Evolutionary conservation across 805 yeast species (phyloP).

Genomic region (Schizosaccharomyces pombe): DNA sequence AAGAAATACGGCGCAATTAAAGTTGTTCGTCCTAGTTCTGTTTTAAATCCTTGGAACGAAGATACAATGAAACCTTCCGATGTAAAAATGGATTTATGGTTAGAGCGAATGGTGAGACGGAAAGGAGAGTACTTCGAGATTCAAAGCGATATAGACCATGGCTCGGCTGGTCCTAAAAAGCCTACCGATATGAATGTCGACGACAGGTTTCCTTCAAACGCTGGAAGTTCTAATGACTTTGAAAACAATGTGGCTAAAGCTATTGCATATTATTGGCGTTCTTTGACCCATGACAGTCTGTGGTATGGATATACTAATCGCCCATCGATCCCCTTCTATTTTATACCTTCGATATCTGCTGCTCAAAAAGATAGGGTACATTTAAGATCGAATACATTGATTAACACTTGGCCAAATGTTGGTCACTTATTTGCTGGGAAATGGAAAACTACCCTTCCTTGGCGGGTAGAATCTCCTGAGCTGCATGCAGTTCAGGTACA

Average conservation of each 20-base stretch:
- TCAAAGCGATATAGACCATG: not conserved
- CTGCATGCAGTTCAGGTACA: not conserved
- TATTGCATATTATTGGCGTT: not conserved
- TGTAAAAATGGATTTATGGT: not conserved
- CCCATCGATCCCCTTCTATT: not conserved
- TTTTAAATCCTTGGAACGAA: not conserved
- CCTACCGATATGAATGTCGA: too few species aligned
- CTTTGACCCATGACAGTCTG: not conserved
- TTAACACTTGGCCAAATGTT: not conserved
- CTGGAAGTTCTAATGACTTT: not conserved
- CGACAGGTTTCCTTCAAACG: not conserved
- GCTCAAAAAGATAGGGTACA: not conserved
- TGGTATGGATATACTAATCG: not conserved
- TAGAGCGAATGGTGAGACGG: not conserved
- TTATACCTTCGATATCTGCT: not conserved
- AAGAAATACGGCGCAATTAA: not conserved
- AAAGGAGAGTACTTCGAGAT: conserved; percentile 1
- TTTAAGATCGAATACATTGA: not conserved
- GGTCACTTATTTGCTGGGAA: not conserved
- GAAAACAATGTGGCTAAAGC: not conserved
- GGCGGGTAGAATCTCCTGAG: not conserved
- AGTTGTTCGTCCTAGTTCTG: not conserved
- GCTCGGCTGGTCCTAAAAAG: too few species aligned
- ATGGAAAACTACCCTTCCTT: conserved; percentile 1
- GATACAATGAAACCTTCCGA: not conserved